Conservation (phyloP, 2,329 filamentous ascomycete genomes). For the Monilinia fructicola region DNA sequence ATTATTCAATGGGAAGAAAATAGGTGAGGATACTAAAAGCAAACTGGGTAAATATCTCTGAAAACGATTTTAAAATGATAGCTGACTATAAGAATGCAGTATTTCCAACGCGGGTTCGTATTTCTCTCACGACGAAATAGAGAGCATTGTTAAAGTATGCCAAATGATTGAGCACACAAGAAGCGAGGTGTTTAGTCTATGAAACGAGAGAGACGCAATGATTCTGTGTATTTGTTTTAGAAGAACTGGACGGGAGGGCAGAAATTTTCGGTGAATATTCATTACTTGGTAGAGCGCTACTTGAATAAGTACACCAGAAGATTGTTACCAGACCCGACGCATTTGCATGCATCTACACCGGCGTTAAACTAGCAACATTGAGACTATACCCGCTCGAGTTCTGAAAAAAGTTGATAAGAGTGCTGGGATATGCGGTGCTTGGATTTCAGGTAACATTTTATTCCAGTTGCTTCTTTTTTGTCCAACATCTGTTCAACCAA, state of each 20-base stretch:
- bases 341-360: too few relatives aligned
- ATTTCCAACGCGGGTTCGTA: conserved; percentile 29
- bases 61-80: neutral
- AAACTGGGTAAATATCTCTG: too few relatives aligned
- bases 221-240: neutral
- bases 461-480: neutral
- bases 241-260: neutral
- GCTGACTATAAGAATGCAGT: neutral
- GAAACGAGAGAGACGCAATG: too few relatives aligned
- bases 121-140: conserved; percentile 31
- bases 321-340: neutral
- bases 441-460: neutral
- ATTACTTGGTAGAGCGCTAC: neutral
- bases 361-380: neutral
- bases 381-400: neutral
- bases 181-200: neutral
- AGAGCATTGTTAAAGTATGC: neutral
- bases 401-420: neutral
- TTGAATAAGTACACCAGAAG: neutral
- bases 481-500: neutral
- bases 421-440: too few relatives aligned
- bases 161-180: neutral
- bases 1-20: neutral
- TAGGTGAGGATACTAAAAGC: too few relatives aligned
- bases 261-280: neutral